These are phyloP conservation scores for Leishmania gerbilli DNA, from an alignment of 208 protist genomes.

Conservation along the genomic window DNA sequence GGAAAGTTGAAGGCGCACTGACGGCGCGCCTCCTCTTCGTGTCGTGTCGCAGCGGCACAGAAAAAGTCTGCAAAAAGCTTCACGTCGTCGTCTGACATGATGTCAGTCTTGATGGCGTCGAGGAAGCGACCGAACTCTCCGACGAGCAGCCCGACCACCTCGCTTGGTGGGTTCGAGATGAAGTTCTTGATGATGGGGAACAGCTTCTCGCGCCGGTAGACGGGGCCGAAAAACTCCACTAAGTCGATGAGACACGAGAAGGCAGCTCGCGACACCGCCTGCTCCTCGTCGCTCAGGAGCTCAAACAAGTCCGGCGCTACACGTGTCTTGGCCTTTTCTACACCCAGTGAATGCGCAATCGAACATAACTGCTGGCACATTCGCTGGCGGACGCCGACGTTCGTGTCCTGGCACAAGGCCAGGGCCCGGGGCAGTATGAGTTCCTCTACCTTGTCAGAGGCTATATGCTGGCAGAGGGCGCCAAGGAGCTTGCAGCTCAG, in stretches of 20 bases:
- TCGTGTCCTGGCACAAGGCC: conserved; percentile 92
- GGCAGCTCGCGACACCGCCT: conserved; percentile 75
- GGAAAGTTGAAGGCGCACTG: conserved; percentile 91
- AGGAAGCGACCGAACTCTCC: conserved; percentile 89
- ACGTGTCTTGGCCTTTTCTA: conserved; percentile 73
- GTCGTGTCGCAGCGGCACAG: conserved; percentile 47
- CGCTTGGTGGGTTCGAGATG: conserved; percentile 82
- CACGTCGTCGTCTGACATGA: conserved; percentile 78
- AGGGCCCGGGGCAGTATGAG: conserved; percentile 74
- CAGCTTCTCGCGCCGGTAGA: conserved; percentile 80
- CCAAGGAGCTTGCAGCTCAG: conserved; percentile 88
- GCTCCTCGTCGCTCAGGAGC: conserved; percentile 91
- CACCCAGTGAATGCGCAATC: conserved; percentile 77
- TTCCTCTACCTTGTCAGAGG: conserved; percentile 53
- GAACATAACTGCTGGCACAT: conserved; percentile 87
- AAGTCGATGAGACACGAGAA: conserved; percentile 91
- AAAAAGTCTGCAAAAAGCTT: conserved; percentile 87
- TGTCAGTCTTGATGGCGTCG: conserved; percentile 83
- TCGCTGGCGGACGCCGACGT: conserved; percentile 78
- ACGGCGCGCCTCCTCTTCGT: conserved; percentile 71
- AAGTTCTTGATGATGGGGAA: conserved; percentile 91
- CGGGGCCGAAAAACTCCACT: conserved; percentile 88
- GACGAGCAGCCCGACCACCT: conserved; percentile 81
- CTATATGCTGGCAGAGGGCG: conserved; percentile 58
- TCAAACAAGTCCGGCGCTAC: conserved; percentile 88